These are phyloP conservation scores for Effrenium voratum DNA, from an alignment of 73 alveolate species.

Conservation along the genomic window DNA sequence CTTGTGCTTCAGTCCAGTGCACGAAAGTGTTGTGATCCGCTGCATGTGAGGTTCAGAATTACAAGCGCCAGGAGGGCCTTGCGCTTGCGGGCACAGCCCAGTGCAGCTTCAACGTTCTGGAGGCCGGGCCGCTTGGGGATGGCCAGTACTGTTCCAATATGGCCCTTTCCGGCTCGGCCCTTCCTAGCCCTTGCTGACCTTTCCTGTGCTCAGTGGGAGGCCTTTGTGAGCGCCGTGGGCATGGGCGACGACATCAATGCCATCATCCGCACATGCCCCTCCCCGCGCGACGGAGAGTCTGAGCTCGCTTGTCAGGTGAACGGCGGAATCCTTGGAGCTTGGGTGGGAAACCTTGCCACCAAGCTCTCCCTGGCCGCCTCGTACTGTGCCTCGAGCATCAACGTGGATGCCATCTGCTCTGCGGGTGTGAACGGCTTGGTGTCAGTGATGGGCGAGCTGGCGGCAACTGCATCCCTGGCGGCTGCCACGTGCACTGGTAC, in stretches of 20 bases:
- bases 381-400: slow-evolving; percentile 37
- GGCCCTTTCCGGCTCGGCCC: no score
- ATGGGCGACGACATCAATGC: neutral
- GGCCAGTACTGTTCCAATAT: no score
- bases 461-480: slow-evolving; percentile 71
- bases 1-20: neutral
- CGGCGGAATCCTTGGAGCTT: slow-evolving; percentile 59
- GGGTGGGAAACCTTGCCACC: slow-evolving; percentile 81
- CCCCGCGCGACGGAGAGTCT: neutral
- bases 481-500: slow-evolving; percentile 40
- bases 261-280: neutral
- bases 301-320: slow-evolving; percentile 50
- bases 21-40: no score
- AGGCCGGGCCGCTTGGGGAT: no score
- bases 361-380: slow-evolving; percentile 77
- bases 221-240: neutral
- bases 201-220: no score
- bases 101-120: neutral
- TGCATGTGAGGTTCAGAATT: no score
- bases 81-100: neutral
- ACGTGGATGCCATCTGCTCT: slow-evolving; percentile 60
- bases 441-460: slow-evolving; percentile 69
- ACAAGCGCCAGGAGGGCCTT: no score
- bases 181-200: no score
- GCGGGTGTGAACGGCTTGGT: slow-evolving; percentile 67